phyloP scores from a whole-genome alignment of 495 filamentous ascomycete genomes.

The Penicillium bialowiezense region DNA sequence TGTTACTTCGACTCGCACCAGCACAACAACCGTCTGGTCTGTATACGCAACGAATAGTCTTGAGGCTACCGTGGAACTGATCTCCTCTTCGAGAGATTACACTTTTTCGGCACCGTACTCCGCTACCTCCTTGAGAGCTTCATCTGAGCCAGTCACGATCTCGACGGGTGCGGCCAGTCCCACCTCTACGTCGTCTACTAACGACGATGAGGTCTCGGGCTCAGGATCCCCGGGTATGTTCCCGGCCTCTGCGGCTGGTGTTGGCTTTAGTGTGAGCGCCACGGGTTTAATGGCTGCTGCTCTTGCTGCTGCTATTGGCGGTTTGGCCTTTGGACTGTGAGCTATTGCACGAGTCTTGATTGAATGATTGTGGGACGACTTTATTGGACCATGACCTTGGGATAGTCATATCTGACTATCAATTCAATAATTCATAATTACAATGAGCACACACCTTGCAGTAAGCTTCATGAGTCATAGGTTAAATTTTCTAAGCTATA shows the following conservation, averaged over 20 bases:
- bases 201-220: neutral
- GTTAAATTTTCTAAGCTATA: too few species aligned
- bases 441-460: too few species aligned
- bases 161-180: neutral
- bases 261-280: neutral
- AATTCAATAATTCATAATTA: too few species aligned
- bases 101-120: slow-evolving; percentile 10
- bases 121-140: slow-evolving; percentile 18
- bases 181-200: neutral
- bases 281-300: slow-evolving; percentile 3
- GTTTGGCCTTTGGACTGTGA: slow-evolving; percentile 22
- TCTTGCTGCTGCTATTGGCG: slow-evolving; percentile 12
- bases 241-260: neutral
- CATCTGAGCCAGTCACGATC: slow-evolving; percentile 9
- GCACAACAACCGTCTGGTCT: slow-evolving; percentile 16
- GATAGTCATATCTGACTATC: neutral
- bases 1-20: slow-evolving; percentile 19
- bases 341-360: neutral
- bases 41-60: slow-evolving; percentile 11
- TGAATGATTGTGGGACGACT: too few species aligned
- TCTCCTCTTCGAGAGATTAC: slow-evolving; percentile 2
- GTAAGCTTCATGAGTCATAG: too few species aligned
- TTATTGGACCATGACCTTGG: too few species aligned
- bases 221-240: neutral
- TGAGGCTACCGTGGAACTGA: slow-evolving; percentile 6